Conservation (phyloP, 2,329 filamentous ascomycete genomes). For the Cadophora luteo-olivacea region DNA sequence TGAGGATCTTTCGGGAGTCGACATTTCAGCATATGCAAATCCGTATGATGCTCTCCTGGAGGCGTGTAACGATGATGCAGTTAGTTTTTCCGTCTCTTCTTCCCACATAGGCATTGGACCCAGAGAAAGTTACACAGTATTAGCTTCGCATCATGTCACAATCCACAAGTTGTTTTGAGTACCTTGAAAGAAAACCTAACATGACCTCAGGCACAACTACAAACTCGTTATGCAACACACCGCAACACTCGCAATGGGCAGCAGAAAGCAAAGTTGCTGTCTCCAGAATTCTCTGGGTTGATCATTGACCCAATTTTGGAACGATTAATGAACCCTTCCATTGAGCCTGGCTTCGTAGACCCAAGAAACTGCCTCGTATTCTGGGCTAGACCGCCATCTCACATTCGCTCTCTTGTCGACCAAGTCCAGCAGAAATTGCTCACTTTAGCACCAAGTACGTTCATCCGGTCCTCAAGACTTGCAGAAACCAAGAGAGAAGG, state of each 20-base stretch:
- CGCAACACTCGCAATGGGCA: constrained; percentile 76
- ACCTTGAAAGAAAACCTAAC: constrained; percentile 1
- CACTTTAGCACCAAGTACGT: constrained; percentile 69
- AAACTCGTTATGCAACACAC: constrained; percentile 69
- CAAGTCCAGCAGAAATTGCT: constrained; percentile 72
- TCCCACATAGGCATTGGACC: not conserved
- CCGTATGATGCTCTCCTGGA: constrained; percentile 46
- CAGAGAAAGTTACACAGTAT: not conserved
- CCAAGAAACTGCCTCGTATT: constrained; percentile 83
- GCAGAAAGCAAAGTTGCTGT: constrained; percentile 76
- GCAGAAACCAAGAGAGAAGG: not conserved
- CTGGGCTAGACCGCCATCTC: constrained; percentile 82
- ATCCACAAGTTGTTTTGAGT: not conserved
- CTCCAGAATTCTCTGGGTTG: constrained; percentile 71
- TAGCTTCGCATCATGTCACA: not conserved
- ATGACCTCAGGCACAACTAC: constrained; percentile 37
- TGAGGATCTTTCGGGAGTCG: constrained; percentile 45
- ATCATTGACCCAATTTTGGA: constrained; percentile 78
- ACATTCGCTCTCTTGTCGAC: constrained; percentile 70
- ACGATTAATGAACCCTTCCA: constrained; percentile 67
- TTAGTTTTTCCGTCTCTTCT: constrained; percentile 24
- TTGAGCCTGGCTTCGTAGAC: constrained; percentile 75
- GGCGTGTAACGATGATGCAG: constrained; percentile 43
- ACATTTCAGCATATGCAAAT: constrained; percentile 40
- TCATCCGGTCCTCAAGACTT: constrained; percentile 1